Evolutionary conservation across 768 basidiomycete genomes (phyloP), one percentile per base, ranked within the genome.

Genomic region (Lactarius hengduanensis): DNA sequence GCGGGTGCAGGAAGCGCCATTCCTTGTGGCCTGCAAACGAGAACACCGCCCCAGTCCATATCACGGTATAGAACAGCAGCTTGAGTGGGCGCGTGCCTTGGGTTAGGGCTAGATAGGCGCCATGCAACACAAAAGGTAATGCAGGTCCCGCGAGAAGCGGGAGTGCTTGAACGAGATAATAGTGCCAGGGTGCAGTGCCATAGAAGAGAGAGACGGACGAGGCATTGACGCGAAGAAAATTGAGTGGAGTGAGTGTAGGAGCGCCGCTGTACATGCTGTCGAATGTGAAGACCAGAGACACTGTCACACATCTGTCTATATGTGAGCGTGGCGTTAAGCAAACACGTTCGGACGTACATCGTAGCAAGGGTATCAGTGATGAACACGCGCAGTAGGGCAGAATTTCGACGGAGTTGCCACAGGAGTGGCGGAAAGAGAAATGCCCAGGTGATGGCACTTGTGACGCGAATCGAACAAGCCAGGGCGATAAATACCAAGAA

Each of bases 1-100:
- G 75, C 0, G 96, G 95, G 70, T 98, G 96, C 8, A 98, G 79
- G 78, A 99, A 98, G 9, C 97, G 83, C 94, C 95, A 98, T 80
- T 99, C 97, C 72, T 98, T 98, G 79, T 99, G 97, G 1, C 90
- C 89, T 2, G 91, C 82, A 3, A 90, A 67, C 9, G 96, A 98
- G 74, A 92, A 94, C 7, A 90, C 74, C 2, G 73, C 72, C 36
- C 88, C 74, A 0, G 89, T 86, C 89, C 91, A 93, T 22, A 78
- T 68, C 2, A 89, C 70, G 30, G 81, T 76, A 3, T 76, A 78
- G 0, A 86, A 75, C 73, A 94, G 80, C 22, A 77, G 79, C 53
- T 71, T 76, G 5, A 59, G 50, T 4, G 62, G 32, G 30, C 82
- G 54, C 32, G 58, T 30, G 59, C 58, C 63, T 67, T 47, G 65